Conservation (phyloP, 441 rosid species). For the Syzygium malaccense region DNA sequence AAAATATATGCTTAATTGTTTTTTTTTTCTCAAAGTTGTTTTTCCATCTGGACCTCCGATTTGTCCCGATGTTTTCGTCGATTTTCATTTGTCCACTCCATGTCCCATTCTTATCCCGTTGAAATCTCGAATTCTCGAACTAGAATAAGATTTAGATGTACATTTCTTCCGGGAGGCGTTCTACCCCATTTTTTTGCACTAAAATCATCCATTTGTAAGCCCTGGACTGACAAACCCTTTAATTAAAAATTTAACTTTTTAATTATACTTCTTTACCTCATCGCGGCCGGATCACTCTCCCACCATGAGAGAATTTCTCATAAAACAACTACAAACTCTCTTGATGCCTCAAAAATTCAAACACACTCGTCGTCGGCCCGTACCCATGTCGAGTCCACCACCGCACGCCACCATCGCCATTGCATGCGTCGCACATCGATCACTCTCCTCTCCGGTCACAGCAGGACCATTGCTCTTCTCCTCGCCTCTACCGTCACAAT, state of each 20-base stretch:
- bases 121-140: background rate
- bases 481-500: no score
- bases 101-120: background rate
- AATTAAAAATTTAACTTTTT: no score
- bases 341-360: background rate
- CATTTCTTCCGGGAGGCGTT: background rate
- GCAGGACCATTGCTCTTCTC: no score
- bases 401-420: no score
- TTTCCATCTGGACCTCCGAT: background rate
- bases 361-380: background rate
- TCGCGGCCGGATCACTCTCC: background rate
- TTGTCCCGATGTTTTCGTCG: background rate
- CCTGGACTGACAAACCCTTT: no score
- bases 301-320: background rate
- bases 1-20: background rate
- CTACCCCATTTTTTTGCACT: no score
- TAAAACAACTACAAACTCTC: background rate
- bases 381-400: background rate
- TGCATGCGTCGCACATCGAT: no score
- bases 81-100: background rate
- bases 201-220: no score
- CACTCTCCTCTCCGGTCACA: no score
- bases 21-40: background rate
- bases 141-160: background rate
- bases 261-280: background rate